Evolutionary conservation across 108 stramenopile species (phyloP).

Genomic region (Nitzschia putrida): DNA sequence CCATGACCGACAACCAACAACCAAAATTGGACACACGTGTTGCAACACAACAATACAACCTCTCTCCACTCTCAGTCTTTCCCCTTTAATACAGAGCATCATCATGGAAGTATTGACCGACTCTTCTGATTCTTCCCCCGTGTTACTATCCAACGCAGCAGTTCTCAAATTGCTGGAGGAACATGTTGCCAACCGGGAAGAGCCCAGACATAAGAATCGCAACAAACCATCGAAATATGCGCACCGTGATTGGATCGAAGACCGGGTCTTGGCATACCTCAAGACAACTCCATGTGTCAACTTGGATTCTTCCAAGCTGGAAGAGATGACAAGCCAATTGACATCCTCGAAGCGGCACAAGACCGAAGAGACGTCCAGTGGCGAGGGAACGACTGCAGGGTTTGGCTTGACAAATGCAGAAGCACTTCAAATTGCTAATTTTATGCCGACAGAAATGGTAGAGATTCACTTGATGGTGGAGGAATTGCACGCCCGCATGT

Average conservation of each 20-base stretch:
- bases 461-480: constrained; percentile 83
- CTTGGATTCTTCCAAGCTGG: constrained; percentile 31
- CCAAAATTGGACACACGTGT: too few species aligned
- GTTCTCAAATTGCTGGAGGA: constrained; percentile 56
- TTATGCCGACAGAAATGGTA: constrained; percentile 77
- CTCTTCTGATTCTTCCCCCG: constrained; percentile 40
- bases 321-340: constrained; percentile 29
- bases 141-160: constrained; percentile 63
- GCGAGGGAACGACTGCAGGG: constrained; percentile 20
- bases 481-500: constrained; percentile 62
- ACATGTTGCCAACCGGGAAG: constrained; percentile 27
- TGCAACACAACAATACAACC: too few species aligned
- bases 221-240: constrained; percentile 33
- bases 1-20: too few species aligned
- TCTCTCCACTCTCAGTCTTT: too few species aligned
- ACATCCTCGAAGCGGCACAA: constrained; percentile 19
- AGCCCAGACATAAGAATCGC: constrained; percentile 22
- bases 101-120: constrained; percentile 45
- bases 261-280: constrained; percentile 63
- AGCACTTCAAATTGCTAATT: constrained; percentile 77
- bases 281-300: constrained; percentile 60
- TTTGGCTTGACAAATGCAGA: constrained; percentile 78
- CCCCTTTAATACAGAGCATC: too few species aligned
- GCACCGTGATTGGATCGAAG: constrained; percentile 82
- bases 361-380: constrained; percentile 1